Evolutionary conservation across 768 basidiomycete genomes (phyloP).

Genomic region (Auriscalpium vulgare): DNA sequence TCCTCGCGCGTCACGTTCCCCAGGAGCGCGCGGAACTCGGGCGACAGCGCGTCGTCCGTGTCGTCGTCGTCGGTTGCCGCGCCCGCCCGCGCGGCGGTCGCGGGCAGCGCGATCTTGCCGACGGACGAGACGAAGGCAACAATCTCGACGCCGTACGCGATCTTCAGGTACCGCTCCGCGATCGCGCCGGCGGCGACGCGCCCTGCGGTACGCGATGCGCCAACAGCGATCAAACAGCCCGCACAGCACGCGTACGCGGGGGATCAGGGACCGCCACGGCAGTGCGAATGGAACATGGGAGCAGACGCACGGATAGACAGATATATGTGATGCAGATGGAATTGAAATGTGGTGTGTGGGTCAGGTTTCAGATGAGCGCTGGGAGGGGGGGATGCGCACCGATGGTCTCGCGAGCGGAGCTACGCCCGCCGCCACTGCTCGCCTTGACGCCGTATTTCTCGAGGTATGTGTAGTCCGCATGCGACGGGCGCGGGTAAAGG

Average conservation of each 20-base stretch:
- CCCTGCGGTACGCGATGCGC: slow-evolving; percentile 33
- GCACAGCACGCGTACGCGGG: background rate
- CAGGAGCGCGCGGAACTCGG: slow-evolving; percentile 78
- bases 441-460: slow-evolving; percentile 98
- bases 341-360: too few species aligned
- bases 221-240: background rate
- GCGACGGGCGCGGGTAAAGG: slow-evolving; percentile 91
- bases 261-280: background rate
- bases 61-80: slow-evolving; percentile 48
- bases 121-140: slow-evolving; percentile 97
- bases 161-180: slow-evolving; percentile 89
- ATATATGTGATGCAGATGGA: too few species aligned
- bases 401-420: slow-evolving; percentile 94
- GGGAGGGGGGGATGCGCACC: slow-evolving; percentile 35
- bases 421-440: slow-evolving; percentile 91
- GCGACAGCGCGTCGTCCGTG: slow-evolving; percentile 65
- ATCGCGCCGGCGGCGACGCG: slow-evolving; percentile 98
- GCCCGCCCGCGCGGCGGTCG: slow-evolving; percentile 32
- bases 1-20: slow-evolving; percentile 74
- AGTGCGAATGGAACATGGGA: background rate
- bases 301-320: background rate
- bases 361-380: too few species aligned
- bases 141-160: slow-evolving; percentile 85
- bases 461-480: slow-evolving; percentile 97
- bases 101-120: slow-evolving; percentile 82